Percentiles rank a stretch among this genome's conserved stretches.
Evolutionary conservation across 768 basidiomycete species (phyloP).

Genomic region (Phlebiopsis flavidoalba): DNA sequence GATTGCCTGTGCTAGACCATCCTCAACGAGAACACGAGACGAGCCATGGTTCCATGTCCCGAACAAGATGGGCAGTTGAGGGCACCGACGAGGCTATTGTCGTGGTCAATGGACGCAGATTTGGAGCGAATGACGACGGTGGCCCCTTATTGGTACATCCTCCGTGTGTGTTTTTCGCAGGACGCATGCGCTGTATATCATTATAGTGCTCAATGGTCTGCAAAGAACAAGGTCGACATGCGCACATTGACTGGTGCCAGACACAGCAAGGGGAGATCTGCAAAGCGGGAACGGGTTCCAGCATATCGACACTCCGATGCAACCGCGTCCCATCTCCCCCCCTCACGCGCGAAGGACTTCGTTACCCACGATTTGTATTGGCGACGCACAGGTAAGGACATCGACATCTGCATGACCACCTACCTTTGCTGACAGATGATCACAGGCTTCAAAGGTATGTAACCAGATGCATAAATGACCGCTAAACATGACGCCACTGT

Average conservation of each 20-base stretch:
- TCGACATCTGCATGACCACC: neutral
- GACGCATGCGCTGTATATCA: neutral
- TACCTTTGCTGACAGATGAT: neutral
- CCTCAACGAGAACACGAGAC: constrained; percentile 59
- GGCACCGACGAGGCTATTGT: constrained; percentile 42
- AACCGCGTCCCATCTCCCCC: too few species aligned
- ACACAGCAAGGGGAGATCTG: constrained; percentile 33
- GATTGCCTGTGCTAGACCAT: constrained; percentile 36
- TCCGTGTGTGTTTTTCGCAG: neutral
- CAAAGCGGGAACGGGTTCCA: constrained; percentile 37
- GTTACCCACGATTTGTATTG: constrained; percentile 52
- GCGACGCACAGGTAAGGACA: constrained; percentile 47
- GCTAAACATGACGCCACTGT: neutral
- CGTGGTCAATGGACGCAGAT: constrained; percentile 53
- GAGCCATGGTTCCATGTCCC: constrained; percentile 58
- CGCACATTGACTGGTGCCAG: constrained; percentile 54
- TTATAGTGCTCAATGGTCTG: constrained; percentile 47
- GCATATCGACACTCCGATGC: constrained; percentile 39
- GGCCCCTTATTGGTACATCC: constrained; percentile 45
- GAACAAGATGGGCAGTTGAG: constrained; percentile 51
- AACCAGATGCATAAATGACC: neutral
- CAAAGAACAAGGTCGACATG: constrained; percentile 49
- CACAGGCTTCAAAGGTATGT: constrained; percentile 50
- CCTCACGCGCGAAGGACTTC: constrained; percentile 44
- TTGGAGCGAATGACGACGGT: constrained; percentile 48